These are phyloP conservation scores for Fragilariopsis cylindrus DNA, from an alignment of 108 stramenopile species.

Conservation along the genomic window DNA sequence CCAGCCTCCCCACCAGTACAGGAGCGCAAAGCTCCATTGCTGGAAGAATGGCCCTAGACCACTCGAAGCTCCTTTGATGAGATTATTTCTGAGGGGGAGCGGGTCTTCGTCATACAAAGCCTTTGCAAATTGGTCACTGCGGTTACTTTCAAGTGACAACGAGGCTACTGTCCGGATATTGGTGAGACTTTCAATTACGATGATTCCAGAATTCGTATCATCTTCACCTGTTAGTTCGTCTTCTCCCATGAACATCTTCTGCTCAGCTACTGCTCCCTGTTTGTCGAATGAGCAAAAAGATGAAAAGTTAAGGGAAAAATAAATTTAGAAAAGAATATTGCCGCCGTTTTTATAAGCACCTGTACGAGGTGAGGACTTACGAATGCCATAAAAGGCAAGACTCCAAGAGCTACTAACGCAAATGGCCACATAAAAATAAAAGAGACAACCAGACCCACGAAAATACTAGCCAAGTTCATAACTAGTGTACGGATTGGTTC, in stretches of 20 bases:
- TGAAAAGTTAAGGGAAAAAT: not conserved
- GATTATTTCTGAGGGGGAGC: constrained; percentile 19
- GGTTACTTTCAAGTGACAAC: constrained; percentile 44
- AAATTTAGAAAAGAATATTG: not conserved
- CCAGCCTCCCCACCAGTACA: constrained; percentile 73
- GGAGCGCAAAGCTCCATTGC: constrained; percentile 52
- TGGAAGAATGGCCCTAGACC: constrained; percentile 54
- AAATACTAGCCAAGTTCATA: constrained; percentile 45
- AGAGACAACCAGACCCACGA: constrained; percentile 57
- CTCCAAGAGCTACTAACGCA: constrained; percentile 39
- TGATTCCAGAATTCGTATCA: constrained; percentile 42
- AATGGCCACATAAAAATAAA: constrained; percentile 74
- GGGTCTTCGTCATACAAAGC: constrained; percentile 41
- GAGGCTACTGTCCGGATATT: constrained; percentile 73
- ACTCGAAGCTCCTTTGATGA: constrained; percentile 37
- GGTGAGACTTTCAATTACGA: constrained; percentile 57
- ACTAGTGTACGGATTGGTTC: constrained; percentile 60
- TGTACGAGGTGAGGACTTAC: not conserved
- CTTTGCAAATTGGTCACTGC: constrained; percentile 27
- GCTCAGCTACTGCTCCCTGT: constrained; percentile 53
- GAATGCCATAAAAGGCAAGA: constrained; percentile 62
- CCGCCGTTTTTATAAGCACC: not conserved
- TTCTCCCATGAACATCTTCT: constrained; percentile 55
- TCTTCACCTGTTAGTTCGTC: constrained; percentile 41
- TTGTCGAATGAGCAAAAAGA: not conserved